Evolutionary conservation across 306 rosid genomes (phyloP).

Genomic region (Albizia julibrissin): DNA sequence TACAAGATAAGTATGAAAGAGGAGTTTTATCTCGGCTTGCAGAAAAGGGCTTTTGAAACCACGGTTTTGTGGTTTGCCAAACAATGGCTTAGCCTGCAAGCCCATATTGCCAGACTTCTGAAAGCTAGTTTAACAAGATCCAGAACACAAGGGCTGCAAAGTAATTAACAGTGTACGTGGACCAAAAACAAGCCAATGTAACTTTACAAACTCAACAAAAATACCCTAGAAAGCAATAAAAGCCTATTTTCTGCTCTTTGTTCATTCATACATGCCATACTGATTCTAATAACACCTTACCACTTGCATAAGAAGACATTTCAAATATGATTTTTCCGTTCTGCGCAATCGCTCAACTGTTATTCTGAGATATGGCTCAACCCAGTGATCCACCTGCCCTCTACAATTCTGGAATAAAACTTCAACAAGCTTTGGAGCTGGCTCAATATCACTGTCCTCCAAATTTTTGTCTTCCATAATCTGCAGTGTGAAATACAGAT

Average conservation of each 20-base stretch:
- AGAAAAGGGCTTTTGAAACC: no score
- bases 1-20: no score
- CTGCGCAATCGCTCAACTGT: slow-evolving; percentile 76
- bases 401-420: slow-evolving; percentile 89
- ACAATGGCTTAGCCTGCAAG: slow-evolving; percentile 19
- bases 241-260: background rate
- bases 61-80: no score
- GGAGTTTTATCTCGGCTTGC: no score
- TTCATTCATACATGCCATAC: background rate
- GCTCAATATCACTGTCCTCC: slow-evolving; percentile 89
- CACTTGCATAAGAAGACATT: slow-evolving; percentile 91
- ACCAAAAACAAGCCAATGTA: slow-evolving; percentile 1
- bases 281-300: slow-evolving; percentile 48
- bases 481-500: slow-evolving; percentile 42
- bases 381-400: slow-evolving; percentile 97
- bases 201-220: background rate
- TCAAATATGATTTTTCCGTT: slow-evolving; percentile 73
- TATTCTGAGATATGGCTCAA: slow-evolving; percentile 82
- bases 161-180: background rate
- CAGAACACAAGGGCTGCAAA: background rate
- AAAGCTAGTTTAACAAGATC: slow-evolving; percentile 1
- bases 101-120: slow-evolving; percentile 10
- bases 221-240: slow-evolving; percentile 19
- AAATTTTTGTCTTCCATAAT: slow-evolving; percentile 74
- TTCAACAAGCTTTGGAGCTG: slow-evolving; percentile 96